Base-by-base conservation (phyloP, 805 yeast genomes). In the Suhomyces sp. region DNA sequence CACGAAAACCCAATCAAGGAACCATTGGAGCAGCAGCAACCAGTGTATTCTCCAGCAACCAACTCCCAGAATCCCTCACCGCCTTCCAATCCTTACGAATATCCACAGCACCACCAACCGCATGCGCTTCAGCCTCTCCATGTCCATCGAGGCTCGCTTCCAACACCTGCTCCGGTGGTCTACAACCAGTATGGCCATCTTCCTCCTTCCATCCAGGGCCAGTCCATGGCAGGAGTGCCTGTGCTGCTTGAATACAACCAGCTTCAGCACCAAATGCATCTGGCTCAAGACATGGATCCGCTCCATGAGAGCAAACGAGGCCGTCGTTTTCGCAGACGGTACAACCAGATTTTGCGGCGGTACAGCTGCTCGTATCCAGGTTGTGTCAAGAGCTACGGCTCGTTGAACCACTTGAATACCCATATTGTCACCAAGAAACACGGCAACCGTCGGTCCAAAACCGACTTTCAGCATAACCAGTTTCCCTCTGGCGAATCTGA, bases 401-500 rank as follows among this genome's bases (percentile, higher is more conserved):
- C 73, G 46, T 62, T 74, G 48, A 74, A 74, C 59, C 79, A 74
- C 59, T 59, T 74, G 48, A 74, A 74, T 58, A 74, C 79, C 10
- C 79, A 74, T 58, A 74, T 74, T 5, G 78, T 74, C 27, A 73
- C 78, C 55, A 74, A 74, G 54, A 74, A 72, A 46, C 79, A 74
- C 55, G 79, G 79, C n/a, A 71, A 65, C 48, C 61, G 78, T 36
- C 73, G 73, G 58, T 66, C 72, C 26, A 74, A 73, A 55, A 71
- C 71, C 17, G 78, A 74, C 53, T 74, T 72, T 59, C 74, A 72
- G 50, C 55, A 57, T 52, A 35, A 47, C 54, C 48, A 57, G 54
- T 48, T 49, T 48, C 19, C 57, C 46, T 33, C 51, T 40, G 31
- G 44, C 31, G 29, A 49, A 46, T 19, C 27, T 38, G 19, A 27